A percentile compares a stretch with the other conserved stretches of the same genome.
Conservation (phyloP, 164 flowering plant genomes). For the Nymphaea colorata region DNA sequence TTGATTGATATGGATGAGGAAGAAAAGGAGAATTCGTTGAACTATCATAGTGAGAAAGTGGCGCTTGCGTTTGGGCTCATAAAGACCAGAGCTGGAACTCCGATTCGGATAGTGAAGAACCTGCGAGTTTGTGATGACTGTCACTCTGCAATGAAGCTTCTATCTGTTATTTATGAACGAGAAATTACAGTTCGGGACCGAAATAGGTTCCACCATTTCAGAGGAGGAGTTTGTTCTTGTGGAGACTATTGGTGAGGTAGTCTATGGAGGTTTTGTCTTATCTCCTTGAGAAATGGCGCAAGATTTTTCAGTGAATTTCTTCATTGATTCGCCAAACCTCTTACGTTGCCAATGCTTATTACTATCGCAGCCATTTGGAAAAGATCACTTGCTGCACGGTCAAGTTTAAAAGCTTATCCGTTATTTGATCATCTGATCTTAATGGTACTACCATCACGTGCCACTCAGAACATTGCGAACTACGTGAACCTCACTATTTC, state of each 20-base stretch:
- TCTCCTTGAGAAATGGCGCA: too few relatives aligned
- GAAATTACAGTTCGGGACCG: constrained; percentile 1
- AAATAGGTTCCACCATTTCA: constrained; percentile 2
- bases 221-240: not conserved
- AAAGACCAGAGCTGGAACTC: not conserved
- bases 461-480: too few relatives aligned
- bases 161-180: constrained; percentile 1
- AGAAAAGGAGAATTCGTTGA: constrained; percentile 1
- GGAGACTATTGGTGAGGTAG: constrained; percentile 2
- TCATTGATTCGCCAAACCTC: too few relatives aligned
- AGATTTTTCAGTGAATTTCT: too few relatives aligned
- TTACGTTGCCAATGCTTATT: too few relatives aligned
- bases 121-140: constrained; percentile 1
- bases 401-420: too few relatives aligned
- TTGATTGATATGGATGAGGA: constrained; percentile 3
- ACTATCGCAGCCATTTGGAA: too few relatives aligned
- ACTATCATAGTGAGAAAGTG: not conserved
- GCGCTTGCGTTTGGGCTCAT: constrained; percentile 2
- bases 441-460: too few relatives aligned
- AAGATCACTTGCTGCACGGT: too few relatives aligned
- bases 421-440: too few relatives aligned
- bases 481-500: too few relatives aligned
- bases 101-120: constrained; percentile 1
- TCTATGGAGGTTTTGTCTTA: too few relatives aligned
- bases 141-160: not conserved